Conservation (phyloP, 2,329 filamentous ascomycete species). For the Cercospora zeae-maydis region DNA sequence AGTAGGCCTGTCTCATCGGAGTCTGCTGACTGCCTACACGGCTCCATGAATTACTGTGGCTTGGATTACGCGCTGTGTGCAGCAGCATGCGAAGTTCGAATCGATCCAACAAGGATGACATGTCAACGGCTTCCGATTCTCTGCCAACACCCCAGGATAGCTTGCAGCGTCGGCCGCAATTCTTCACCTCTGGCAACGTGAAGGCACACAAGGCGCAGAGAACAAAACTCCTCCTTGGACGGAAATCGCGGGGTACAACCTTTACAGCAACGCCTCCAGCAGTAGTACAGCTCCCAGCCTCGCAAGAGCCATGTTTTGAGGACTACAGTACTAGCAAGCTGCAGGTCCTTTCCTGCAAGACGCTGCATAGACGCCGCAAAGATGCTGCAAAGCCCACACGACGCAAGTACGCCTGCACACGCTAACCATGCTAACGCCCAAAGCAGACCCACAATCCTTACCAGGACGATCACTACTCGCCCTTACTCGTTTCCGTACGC, state of each 20-base stretch:
- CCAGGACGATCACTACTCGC: background rate
- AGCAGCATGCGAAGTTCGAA: background rate
- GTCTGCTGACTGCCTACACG: background rate
- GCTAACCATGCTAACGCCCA: background rate
- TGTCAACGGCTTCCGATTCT: background rate
- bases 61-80: background rate
- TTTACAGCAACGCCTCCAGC: background rate
- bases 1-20: background rate
- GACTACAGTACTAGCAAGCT: background rate
- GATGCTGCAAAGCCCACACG: background rate
- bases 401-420: no score
- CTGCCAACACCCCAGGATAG: background rate
- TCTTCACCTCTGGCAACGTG: background rate
- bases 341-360: background rate
- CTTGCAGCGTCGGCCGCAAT: background rate
- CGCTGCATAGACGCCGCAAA: background rate
- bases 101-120: background rate
- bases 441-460: background rate
- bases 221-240: background rate
- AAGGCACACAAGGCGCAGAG: background rate
- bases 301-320: background rate
- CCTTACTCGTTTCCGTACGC: background rate
- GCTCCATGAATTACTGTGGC: background rate
- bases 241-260: background rate
- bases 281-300: background rate